These are phyloP conservation scores for Lupinus albus DNA, from an alignment of 306 rosid species.

Conservation along the genomic window DNA sequence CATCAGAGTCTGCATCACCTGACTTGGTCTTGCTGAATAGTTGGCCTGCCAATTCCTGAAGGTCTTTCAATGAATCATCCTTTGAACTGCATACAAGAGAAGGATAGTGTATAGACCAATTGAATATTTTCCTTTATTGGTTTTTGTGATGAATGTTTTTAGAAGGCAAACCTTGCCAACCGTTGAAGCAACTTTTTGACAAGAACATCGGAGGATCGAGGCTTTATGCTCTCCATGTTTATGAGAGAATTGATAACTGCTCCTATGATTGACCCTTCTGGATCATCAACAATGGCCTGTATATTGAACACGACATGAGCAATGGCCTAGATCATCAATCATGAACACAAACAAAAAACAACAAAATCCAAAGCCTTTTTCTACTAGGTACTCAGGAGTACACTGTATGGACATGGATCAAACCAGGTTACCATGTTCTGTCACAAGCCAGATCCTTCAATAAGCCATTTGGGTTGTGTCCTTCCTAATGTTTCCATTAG, in stretches of 20 bases:
- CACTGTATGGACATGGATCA: too few relatives aligned
- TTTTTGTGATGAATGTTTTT: neutral
- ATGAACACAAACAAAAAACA: constrained; percentile 12
- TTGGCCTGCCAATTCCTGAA: constrained; percentile 70
- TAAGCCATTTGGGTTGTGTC: too few relatives aligned
- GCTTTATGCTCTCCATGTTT: constrained; percentile 73
- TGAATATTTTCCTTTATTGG: constrained; percentile 1
- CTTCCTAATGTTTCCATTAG: too few relatives aligned
- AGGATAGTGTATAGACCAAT: neutral
- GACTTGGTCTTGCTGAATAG: constrained; percentile 58
- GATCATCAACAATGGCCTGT: constrained; percentile 71
- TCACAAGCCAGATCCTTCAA: too few relatives aligned
- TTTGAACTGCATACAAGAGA: constrained; percentile 62
- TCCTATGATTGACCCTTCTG: constrained; percentile 59
- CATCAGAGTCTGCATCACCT: constrained; percentile 55
- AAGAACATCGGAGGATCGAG: constrained; percentile 78
- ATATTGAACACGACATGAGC: constrained; percentile 47
- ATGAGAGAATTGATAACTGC: constrained; percentile 66
- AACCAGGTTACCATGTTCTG: too few relatives aligned
- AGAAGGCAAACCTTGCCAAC: constrained; percentile 71
- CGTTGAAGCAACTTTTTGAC: constrained; percentile 75
- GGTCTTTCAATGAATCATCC: constrained; percentile 77
- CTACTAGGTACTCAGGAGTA: too few relatives aligned
- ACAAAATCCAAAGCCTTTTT: neutral
- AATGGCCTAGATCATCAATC: constrained; percentile 51